These are phyloP conservation scores for Xylariaceae sp. DNA, from an alignment of 2,329 filamentous ascomycete species.

Conservation along the genomic window DNA sequence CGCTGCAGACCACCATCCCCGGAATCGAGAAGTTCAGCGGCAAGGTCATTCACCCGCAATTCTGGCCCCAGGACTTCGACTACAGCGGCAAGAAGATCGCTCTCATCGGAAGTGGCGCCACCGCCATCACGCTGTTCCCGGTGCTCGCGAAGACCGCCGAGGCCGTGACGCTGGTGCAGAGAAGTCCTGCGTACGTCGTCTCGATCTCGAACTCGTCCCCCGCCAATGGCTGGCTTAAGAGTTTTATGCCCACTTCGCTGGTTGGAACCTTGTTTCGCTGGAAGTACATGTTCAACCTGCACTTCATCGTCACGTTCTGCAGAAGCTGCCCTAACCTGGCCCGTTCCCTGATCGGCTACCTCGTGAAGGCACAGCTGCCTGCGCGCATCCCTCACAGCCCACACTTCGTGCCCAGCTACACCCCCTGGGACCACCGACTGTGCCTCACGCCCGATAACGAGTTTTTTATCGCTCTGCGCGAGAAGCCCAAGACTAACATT, in stretches of 20 bases:
- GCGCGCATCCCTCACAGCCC: constrained; percentile 43
- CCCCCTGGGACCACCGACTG: constrained; percentile 63
- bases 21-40: constrained; percentile 57
- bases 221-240: constrained; percentile 33
- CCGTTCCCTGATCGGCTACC: constrained; percentile 38
- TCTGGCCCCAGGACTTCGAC: constrained; percentile 66
- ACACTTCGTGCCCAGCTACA: constrained; percentile 51
- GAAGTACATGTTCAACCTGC: not conserved
- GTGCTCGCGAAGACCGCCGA: constrained; percentile 58
- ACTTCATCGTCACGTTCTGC: constrained; percentile 37
- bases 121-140: constrained; percentile 71
- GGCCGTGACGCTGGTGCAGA: constrained; percentile 73
- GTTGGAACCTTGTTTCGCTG: constrained; percentile 11
- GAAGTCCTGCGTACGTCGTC: constrained; percentile 64
- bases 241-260: constrained; percentile 5
- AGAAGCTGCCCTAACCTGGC: constrained; percentile 43
- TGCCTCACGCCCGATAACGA: constrained; percentile 50
- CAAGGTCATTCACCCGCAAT: constrained; percentile 59
- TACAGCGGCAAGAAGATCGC: constrained; percentile 63
- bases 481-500: constrained; percentile 34
- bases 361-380: constrained; percentile 44
- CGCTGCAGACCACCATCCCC: constrained; percentile 50
- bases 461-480: constrained; percentile 38
- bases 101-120: constrained; percentile 73
- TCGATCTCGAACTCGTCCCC: constrained; percentile 42